Evolutionary conservation across 768 basidiomycete genomes (phyloP), one percentile per base, ranked within the genome.

Genomic region (Mycena epipterygia): DNA sequence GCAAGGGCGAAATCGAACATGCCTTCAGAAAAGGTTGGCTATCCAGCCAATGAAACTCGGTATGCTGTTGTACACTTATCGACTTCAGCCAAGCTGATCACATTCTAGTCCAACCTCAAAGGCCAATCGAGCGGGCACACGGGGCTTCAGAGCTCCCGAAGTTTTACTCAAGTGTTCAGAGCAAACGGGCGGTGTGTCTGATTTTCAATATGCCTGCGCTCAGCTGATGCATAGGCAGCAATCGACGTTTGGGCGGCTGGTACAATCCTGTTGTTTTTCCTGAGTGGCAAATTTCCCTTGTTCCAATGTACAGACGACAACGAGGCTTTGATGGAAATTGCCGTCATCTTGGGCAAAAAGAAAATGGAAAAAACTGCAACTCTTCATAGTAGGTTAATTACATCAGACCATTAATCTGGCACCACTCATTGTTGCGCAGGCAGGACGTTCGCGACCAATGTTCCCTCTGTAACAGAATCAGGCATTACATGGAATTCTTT

Each of bases 191-290:
- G 95, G 97, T 97, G 74, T 71, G 90, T 81, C 33, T 65, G 67
- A 17, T 25, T 25, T 17, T 58, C 41, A 42, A n/a, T 21, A 42
- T 57, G 23, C 55, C 30, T 27, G 44, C 33, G 23, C 33, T 68
- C 25, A 19, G 61, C 42, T 66, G 33, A 55, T 27, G 7, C 3
- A 29, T 30, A 9, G 19, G 44, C 77, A 99, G 98, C 97, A 2
- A 93, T 99, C 77, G 98, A 99, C 75, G 89, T 99, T 52, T 99
- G 98, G 98, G 93, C 97, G 0, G 95, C 90, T 9, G 98, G 98
- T 0, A 91, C 92, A 76, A 98, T 98, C 61, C 81, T 99, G 0
- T 86, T 99, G 8, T 97, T 97, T 82, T 97, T 98, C 83, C 85
- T 99, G 39, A 92, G 92, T 0, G 89, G 90, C 49, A 98, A 97